Base-by-base conservation (phyloP, 345 rosid genomes). In the Arabidopsis arenosa region DNA sequence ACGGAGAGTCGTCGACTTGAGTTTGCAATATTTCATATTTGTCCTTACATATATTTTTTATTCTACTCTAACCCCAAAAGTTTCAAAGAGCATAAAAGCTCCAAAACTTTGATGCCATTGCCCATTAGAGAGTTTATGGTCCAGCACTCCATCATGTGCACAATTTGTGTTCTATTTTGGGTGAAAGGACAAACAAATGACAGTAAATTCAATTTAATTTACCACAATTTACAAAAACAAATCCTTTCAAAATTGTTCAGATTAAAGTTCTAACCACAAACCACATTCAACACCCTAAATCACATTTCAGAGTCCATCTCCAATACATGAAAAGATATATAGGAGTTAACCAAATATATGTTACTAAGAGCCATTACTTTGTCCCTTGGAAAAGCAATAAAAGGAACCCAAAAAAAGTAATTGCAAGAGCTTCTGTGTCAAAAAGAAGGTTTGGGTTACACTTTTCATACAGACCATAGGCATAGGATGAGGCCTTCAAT, bases 401-500 rank as follows among this genome's bases (percentile, higher is more conserved):
- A 40, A 40, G 49, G 12, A 23, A 28, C 5, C 18, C 5, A 2
- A 18, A 56, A 63, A 63, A 45, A 66, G 45, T 5, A 8, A 11
- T 57, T 17, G 51, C 1, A 68, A 68, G 68, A 67, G 62, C 53
- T 39, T 75, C 73, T 49, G 13, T 28, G 4, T 49, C 3, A 12
- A 0, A 49, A 53, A 75, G 80, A 69, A 70, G 58, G 66, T 70
- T 70, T 66, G 79, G 78, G 73, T 66, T 56, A 58, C 51, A 54
- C 62, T 63, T 70, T 52, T 57, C 5, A 44, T 54, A 55, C 44
- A 68, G 60, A 72, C 76, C 77, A 65, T 56, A 45, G 13, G 65
- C 76, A 71, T 1, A 72, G 83, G 97, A 93, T 91, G 87, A 91
- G 94, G 89, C 83, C 75, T 81, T 82, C 64, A 81, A 17, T 81